A percentile compares a stretch with the other conserved stretches of the same genome.
Conservation (phyloP, 2,329 filamentous ascomycete genomes). For the Aspergillus aculeatus region DNA sequence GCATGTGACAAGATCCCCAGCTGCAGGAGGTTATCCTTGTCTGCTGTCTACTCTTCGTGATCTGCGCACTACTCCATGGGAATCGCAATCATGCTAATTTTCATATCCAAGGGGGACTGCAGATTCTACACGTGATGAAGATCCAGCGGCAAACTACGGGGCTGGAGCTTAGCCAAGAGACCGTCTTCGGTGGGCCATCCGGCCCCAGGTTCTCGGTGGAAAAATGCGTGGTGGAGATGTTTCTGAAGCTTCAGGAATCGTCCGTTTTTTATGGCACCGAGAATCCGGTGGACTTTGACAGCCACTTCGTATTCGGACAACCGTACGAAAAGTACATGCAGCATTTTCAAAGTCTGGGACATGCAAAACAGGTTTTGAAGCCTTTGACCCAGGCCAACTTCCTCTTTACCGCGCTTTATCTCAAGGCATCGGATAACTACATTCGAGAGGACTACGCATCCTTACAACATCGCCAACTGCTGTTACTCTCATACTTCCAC, state of each 20-base stretch:
- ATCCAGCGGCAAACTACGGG: not conserved
- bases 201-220: not conserved
- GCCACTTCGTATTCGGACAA: not conserved
- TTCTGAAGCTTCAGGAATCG: not conserved
- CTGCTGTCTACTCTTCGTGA: not conserved
- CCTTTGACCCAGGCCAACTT: not conserved
- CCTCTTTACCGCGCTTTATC: not conserved
- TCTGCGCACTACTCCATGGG: not conserved
- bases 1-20: constrained; percentile 1
- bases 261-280: not conserved
- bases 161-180: too few species aligned
- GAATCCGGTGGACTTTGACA: not conserved
- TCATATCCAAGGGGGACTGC: not conserved
- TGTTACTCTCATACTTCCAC: not conserved
- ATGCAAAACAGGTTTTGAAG: not conserved
- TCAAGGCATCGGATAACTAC: not conserved
- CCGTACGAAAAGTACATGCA: not conserved
- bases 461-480: not conserved
- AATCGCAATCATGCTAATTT: not conserved
- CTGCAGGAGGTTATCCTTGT: not conserved
- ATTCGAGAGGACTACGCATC: not conserved
- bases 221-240: not conserved
- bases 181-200: too few species aligned
- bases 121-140: not conserved
- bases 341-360: not conserved